Conservation (phyloP, 352 stramenopile genomes). For the Phytophthora gonapodyides region DNA sequence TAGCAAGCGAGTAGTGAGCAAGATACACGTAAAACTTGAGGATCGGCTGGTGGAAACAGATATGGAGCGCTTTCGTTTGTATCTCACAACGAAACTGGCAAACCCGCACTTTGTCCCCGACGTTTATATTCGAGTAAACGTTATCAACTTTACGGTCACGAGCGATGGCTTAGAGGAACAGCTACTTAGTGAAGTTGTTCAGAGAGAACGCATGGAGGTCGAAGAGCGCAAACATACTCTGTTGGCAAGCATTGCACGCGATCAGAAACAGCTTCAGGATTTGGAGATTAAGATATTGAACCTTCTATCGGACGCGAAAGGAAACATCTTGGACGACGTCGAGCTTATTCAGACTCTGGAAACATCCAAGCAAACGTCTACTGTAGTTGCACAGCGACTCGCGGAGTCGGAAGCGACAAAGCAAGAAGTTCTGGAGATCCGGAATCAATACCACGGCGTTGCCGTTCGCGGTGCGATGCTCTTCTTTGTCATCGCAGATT, state of each 20-base stretch:
- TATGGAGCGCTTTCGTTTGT: constrained; percentile 80
- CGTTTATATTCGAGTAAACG: constrained; percentile 91
- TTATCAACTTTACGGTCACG: constrained; percentile 95
- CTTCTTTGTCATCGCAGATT: constrained; percentile 72
- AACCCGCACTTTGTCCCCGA: constrained; percentile 92
- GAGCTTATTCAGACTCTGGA: constrained; percentile 74
- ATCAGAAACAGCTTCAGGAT: constrained; percentile 90
- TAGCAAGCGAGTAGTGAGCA: constrained; percentile 9
- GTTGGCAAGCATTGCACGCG: constrained; percentile 86
- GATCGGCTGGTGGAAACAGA: constrained; percentile 79
- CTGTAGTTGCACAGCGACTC: constrained; percentile 55
- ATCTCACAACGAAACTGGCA: constrained; percentile 92
- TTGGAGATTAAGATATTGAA: constrained; percentile 92
- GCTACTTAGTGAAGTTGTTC: constrained; percentile 88
- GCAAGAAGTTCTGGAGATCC: constrained; percentile 59
- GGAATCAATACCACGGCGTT: constrained; percentile 62
- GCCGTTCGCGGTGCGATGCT: constrained; percentile 65
- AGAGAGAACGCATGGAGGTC: constrained; percentile 84
- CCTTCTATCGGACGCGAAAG: constrained; percentile 83
- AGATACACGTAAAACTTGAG: constrained; percentile 59
- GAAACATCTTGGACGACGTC: constrained; percentile 92
- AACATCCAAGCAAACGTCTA: constrained; percentile 70
- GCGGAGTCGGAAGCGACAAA: constrained; percentile 67
- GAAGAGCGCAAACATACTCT: constrained; percentile 86
- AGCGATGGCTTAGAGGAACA: constrained; percentile 90